Evolutionary conservation across 2,329 filamentous ascomycete genomes (phyloP).

Genomic region (Alternaria gansuensis): DNA sequence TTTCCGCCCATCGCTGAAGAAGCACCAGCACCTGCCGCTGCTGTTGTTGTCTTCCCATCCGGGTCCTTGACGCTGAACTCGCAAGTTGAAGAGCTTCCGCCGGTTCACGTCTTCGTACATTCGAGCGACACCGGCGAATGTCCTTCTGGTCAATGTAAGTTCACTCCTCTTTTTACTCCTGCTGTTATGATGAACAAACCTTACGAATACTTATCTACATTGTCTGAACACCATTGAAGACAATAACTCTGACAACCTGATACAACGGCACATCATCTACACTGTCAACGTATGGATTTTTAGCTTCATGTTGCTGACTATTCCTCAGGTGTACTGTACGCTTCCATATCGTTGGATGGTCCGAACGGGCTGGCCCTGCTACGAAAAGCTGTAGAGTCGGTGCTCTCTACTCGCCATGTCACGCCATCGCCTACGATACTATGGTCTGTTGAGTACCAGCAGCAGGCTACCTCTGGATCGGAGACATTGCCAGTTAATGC

Average conservation of each 20-base stretch:
- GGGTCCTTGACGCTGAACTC: conserved; percentile 59
- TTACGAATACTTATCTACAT: conserved; percentile 99
- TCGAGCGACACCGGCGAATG: conserved; percentile 94
- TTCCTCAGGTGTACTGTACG: conserved; percentile 66
- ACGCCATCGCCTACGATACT: conserved; percentile 54
- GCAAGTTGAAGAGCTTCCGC: conserved; percentile 47
- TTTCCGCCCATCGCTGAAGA: conserved; percentile 79
- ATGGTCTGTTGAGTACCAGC: conserved; percentile 65
- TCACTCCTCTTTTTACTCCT: conserved; percentile 20
- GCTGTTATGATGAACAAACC: conserved; percentile 80
- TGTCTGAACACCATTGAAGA: conserved; percentile 97
- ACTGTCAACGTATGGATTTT: conserved; percentile 10
- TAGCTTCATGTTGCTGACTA: conserved; percentile 48
- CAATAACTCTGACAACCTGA: conserved; percentile 87
- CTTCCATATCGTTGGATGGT: conserved; percentile 56
- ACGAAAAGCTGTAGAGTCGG: conserved; percentile 53
- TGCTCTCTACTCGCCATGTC: conserved; percentile 54
- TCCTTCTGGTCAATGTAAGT: conserved; percentile 88
- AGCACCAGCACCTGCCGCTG: conserved; percentile 76
- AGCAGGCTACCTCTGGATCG: conserved; percentile 44
- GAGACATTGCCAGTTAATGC: conserved; percentile 36
- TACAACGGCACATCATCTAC: conserved; percentile 54
- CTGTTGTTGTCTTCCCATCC: conserved; percentile 72
- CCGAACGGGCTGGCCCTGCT: conserved; percentile 49
- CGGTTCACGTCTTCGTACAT: conserved; percentile 73